Evolutionary conservation across 176 grass and related monocot species (phyloP), one percentile per base, ranked within the genome.

Genomic region (Lolium multiflorum): DNA sequence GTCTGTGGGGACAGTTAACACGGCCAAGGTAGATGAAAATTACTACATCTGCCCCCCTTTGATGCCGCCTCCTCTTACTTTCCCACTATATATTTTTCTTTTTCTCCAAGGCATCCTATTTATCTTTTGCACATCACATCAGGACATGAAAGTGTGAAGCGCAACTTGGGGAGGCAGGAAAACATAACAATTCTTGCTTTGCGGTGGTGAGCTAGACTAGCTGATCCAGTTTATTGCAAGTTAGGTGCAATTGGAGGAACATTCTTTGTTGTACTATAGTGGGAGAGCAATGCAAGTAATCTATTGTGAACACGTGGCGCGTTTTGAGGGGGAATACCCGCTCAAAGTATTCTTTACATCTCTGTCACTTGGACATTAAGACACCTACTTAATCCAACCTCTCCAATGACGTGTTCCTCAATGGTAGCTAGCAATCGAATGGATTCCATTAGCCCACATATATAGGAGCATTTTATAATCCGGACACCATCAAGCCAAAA

Each of bases 61-160:
- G 85, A 75, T 80, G 66, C 61, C 56, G 16, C 54, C 81, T 76
- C 68, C 18, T 17, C 81, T 87, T 68, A 76, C 81, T 80, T 84
- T 74, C 81, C 68, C 67, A 76, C 68, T 71, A 82, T 25, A 57
- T 82, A 70, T 77, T 51, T 85, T 82, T 78, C n/a, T 1, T 11
- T 60, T 60, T 25, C 20, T 22, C 14, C 17, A 68, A 37, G 64
- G 44, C 44, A 24, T 12, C 43, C 81, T 74, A 83, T 24, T 84
- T 81, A 84, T 80, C 76, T 87, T 84, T 84, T 84, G 25, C 39
- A 75, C 89, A 76, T 87, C 89, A 83, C 85, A 91, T 91, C 81
- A 75, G 50, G 50, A 39, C 67, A 83, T 74, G 55, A 50, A 66
- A 87, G 67, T 58, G 59, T 60, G 25, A 69, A 69, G 38, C 84